Conservation (phyloP, 2,329 filamentous ascomycete genomes). For the Triangularia verruculosa region DNA sequence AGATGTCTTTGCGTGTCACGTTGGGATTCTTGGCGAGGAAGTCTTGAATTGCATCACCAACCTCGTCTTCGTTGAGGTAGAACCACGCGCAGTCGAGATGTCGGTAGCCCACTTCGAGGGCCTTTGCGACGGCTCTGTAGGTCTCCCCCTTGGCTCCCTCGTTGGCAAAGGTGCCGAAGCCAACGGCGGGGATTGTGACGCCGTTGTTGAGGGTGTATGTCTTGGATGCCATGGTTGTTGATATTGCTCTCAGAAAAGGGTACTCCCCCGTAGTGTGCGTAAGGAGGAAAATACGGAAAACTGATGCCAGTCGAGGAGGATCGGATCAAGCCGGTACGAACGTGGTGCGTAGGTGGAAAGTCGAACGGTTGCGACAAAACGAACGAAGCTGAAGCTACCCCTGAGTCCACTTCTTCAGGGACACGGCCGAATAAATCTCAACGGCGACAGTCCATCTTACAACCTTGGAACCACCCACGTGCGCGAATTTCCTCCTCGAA, state of each 20-base stretch:
- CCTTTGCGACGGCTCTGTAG: conserved; percentile 62
- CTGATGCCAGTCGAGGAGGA: neutral
- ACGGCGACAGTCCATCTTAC: neutral
- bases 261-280: neutral
- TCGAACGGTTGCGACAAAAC: neutral
- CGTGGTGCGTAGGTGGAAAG: neutral
- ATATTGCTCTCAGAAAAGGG: neutral
- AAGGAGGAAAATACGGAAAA: neutral
- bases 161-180: conserved; percentile 65
- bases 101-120: conserved; percentile 61
- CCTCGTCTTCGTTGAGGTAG: conserved; percentile 65
- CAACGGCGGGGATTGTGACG: conserved; percentile 59
- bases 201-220: conserved; percentile 48
- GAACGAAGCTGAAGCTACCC: neutral
- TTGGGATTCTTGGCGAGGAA: conserved; percentile 40
- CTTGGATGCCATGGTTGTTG: conserved; percentile 25
- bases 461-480: neutral
- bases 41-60: conserved; percentile 54
- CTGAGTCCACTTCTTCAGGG: conserved; percentile 13
- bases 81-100: conserved; percentile 68
- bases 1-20: conserved; percentile 52
- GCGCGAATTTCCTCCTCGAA: conserved; percentile 3
- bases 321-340: neutral
- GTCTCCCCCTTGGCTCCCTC: conserved; percentile 60
- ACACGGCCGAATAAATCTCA: conserved; percentile 9